Evolutionary conservation across 768 basidiomycete genomes (phyloP).

Genomic region (Tephrocybe sp.): DNA sequence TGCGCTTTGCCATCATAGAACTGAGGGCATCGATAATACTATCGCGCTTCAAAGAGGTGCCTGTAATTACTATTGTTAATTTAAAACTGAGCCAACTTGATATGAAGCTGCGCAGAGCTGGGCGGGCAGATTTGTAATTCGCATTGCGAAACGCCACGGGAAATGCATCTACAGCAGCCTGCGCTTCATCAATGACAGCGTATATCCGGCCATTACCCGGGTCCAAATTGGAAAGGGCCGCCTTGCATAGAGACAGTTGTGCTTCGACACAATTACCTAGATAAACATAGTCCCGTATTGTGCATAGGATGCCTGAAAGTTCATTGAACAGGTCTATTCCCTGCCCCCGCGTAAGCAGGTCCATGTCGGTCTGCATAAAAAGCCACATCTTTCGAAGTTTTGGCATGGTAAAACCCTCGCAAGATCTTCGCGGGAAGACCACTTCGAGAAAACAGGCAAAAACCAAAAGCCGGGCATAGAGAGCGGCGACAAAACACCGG

Average conservation of each 20-base stretch:
- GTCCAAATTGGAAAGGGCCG: no score
- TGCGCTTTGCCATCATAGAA: neutral
- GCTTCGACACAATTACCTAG: neutral
- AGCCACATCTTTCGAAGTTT: slow-evolving; percentile 1
- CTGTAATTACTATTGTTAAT: neutral
- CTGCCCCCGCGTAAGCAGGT: neutral
- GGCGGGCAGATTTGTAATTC: neutral
- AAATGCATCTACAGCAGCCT: neutral
- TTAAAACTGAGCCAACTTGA: neutral
- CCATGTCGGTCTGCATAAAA: neutral
- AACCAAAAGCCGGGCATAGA: neutral
- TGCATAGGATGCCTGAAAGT: neutral
- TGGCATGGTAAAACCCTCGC: neutral
- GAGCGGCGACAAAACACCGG: neutral
- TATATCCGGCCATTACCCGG: neutral
- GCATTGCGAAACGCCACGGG: neutral
- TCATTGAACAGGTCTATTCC: neutral
- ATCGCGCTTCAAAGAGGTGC: neutral
- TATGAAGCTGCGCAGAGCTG: neutral
- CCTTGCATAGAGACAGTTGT: neutral
- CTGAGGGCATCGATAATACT: neutral
- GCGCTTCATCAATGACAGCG: neutral
- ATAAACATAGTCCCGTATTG: neutral
- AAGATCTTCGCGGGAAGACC: neutral
- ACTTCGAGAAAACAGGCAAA: neutral